Conservation (phyloP, 192 early-diverging fungal genomes). For the Geosiphon pyriformis region DNA sequence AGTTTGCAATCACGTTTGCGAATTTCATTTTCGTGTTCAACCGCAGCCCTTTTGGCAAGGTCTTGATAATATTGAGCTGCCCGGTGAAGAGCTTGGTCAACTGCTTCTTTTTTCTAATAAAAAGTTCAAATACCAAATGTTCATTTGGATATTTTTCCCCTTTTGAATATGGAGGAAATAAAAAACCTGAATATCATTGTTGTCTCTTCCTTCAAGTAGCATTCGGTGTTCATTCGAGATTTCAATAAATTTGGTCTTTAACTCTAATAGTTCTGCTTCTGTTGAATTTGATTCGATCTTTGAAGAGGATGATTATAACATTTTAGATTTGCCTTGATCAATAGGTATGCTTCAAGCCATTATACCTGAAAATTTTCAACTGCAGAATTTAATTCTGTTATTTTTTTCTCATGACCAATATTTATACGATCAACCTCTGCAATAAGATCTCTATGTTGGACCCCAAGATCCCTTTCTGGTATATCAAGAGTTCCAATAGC, state of each 20-base stretch:
- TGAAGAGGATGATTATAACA: neutral
- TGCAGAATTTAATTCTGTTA: neutral
- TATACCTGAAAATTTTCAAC: slow-evolving; percentile 1
- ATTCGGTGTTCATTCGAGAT: slow-evolving; percentile 6
- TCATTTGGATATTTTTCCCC: neutral
- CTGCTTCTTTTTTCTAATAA: neutral
- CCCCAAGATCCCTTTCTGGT: slow-evolving; percentile 1
- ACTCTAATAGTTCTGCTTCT: slow-evolving; percentile 2
- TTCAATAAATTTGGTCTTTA: neutral
- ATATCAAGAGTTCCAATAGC: slow-evolving; percentile 13
- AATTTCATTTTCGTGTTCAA: slow-evolving; percentile 21
- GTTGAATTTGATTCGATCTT: neutral
- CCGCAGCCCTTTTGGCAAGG: neutral
- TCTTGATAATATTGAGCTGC: slow-evolving; percentile 15
- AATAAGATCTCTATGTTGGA: neutral
- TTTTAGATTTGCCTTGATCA: too few species aligned
- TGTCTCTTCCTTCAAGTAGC: neutral
- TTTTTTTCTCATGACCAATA: neutral
- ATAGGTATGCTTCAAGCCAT: too few species aligned
- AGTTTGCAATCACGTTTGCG: slow-evolving; percentile 16
- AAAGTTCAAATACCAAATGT: neutral
- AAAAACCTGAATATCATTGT: slow-evolving; percentile 9
- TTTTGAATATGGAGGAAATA: neutral
- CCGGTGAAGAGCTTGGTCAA: slow-evolving; percentile 6
- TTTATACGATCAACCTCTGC: neutral